Base-by-base conservation (phyloP, 805 yeast species). In the Candida railenensis region DNA sequence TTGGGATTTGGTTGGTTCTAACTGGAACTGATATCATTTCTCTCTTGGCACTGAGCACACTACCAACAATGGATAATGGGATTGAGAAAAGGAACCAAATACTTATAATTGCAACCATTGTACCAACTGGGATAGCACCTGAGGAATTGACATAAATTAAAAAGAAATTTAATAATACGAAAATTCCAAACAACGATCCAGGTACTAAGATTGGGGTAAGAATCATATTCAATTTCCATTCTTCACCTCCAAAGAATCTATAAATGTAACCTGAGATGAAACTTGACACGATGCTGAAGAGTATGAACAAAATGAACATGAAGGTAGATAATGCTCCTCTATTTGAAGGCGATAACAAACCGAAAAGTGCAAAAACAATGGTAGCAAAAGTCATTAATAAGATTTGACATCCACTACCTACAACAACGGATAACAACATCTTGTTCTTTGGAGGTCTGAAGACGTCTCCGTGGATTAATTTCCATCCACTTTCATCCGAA, bases 401-500 rank as follows among this genome's bases (percentile, higher is more conserved):
- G 28, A 92, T 65, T 67, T 94, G 99, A 25, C 78, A 66, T 49
- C 99, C 99, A 44, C 94, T 83, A 40, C 99, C 99, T 42, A 90
- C 80, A 19, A 91, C 66, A 7, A 90, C 82, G 2, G 97, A 86
- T 49, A 90, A 75, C 4, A 87, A 48, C 78, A 90, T 76, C 46
- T 86, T 75, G 53, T 78, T 71, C 43, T 73, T 63, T 37, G 98
- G 98, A 7, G 91, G 70, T 65, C 98, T 81, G 73, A 92, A 92
- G 25, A 92, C 90, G 64, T 92, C 98, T 51, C 97, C 98, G 58
- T 91, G 95, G 34, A 90, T 85, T 53, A 94, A 77, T 64, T 94
- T 94, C 99, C 99, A 94, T 34, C 99, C 99, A 61, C 90, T 79
- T 64, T 94, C 98, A 59, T 90, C 96, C 51, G 89, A 83, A 44